Conservation (phyloP, 2,329 filamentous ascomycete genomes). For the Fusarium chuoi region DNA sequence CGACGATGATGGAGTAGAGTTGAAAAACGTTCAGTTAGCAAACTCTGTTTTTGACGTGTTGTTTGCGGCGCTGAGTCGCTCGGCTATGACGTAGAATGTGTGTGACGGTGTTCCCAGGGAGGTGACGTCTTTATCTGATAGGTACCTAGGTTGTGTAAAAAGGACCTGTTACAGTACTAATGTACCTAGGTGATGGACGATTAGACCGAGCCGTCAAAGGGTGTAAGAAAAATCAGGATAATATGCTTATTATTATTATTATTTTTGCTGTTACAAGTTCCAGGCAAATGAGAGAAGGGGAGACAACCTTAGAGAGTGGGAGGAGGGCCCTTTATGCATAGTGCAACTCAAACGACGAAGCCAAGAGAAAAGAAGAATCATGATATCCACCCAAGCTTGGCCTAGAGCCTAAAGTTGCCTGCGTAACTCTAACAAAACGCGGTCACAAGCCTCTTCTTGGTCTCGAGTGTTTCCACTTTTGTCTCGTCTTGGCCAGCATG, state of each 20-base stretch:
- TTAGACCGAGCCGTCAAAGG: background rate
- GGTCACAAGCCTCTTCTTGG: constrained; percentile 18
- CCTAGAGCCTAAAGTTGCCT: constrained; percentile 16
- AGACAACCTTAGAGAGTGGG: constrained; percentile 13
- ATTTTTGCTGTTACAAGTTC: background rate
- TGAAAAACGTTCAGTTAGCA: background rate
- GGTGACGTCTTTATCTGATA: constrained; percentile 19
- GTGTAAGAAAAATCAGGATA: constrained; percentile 11
- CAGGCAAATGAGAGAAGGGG: background rate
- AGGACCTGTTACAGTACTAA: background rate
- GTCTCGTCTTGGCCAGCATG: constrained; percentile 1
- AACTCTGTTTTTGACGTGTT: constrained; percentile 1
- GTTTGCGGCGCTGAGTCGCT: constrained; percentile 16
- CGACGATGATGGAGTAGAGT: background rate
- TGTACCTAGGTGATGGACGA: background rate
- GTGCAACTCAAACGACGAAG: constrained; percentile 3
- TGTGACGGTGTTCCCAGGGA: constrained; percentile 4
- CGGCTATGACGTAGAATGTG: constrained; percentile 12
- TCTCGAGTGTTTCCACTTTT: constrained; percentile 24
- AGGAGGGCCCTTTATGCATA: constrained; percentile 24
- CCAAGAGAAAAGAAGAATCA: constrained; percentile 1
- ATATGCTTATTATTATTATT: no score
- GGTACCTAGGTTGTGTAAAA: constrained; percentile 1
- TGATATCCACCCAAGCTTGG: constrained; percentile 22
- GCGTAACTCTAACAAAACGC: constrained; percentile 7